Evolutionary conservation across 495 filamentous ascomycete genomes (phyloP).

Genomic region (Podospora tetraspora): DNA sequence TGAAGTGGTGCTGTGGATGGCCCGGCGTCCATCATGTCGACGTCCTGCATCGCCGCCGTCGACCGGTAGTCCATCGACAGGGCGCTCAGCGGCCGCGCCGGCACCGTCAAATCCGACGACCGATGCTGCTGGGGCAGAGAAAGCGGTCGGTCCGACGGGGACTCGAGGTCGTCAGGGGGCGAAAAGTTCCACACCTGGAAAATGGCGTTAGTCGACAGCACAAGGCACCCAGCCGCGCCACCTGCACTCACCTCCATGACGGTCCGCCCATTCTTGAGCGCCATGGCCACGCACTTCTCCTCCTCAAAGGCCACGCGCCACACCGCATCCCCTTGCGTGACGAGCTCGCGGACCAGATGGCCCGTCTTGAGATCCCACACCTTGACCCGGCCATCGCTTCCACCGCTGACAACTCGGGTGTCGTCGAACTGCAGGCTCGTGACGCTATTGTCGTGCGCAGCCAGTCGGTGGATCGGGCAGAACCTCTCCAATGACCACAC

Average conservation of each 20-base stretch:
- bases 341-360: slow-evolving; percentile 82
- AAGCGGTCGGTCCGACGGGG: slow-evolving; percentile 41
- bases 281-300: slow-evolving; percentile 96
- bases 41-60: slow-evolving; percentile 32
- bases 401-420: slow-evolving; percentile 86
- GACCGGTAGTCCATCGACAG: slow-evolving; percentile 28
- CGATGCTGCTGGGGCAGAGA: slow-evolving; percentile 29
- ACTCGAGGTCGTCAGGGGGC: slow-evolving; percentile 60
- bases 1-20: slow-evolving; percentile 41
- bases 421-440: slow-evolving; percentile 97
- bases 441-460: slow-evolving; percentile 97
- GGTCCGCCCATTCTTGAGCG: slow-evolving; percentile 71
- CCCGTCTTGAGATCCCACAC: slow-evolving; percentile 95
- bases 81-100: slow-evolving; percentile 38
- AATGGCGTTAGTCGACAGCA: slow-evolving; percentile 6
- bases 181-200: slow-evolving; percentile 85
- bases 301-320: slow-evolving; percentile 98
- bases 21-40: slow-evolving; percentile 45
- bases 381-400: slow-evolving; percentile 92
- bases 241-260: slow-evolving; percentile 82
- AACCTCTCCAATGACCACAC: slow-evolving; percentile 91
- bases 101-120: slow-evolving; percentile 31
- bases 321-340: slow-evolving; percentile 83
- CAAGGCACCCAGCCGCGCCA: not conserved
- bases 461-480: slow-evolving; percentile 84